Evolutionary conservation across 352 stramenopile genomes (phyloP).

Genomic region (Phytophthora hibernalis): DNA sequence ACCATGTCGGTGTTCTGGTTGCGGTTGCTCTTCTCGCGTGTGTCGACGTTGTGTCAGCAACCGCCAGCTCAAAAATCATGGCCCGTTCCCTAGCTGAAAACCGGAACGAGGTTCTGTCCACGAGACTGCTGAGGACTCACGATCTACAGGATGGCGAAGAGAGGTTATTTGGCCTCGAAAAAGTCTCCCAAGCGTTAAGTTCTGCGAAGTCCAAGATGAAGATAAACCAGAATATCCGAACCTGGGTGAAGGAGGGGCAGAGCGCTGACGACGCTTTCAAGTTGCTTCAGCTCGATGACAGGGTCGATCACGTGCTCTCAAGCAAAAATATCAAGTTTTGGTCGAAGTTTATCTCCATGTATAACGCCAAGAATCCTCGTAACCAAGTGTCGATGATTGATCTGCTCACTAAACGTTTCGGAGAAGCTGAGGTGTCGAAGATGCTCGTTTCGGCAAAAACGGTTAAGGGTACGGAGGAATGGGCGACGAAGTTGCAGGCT

Average conservation of each 20-base stretch:
- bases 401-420: background rate
- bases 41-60: background rate
- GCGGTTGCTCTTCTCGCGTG: background rate
- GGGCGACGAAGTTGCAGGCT: background rate
- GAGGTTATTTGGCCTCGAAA: background rate
- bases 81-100: background rate
- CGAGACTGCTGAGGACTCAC: background rate
- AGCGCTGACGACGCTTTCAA: background rate
- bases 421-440: background rate
- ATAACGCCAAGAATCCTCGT: background rate
- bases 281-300: background rate
- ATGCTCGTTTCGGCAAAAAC: background rate
- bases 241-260: background rate
- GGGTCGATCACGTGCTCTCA: background rate
- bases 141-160: background rate
- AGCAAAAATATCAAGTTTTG: background rate
- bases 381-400: background rate
- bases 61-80: background rate
- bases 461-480: background rate
- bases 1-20: background rate
- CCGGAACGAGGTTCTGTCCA: background rate
- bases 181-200: background rate
- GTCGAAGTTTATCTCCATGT: background rate
- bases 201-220: background rate
- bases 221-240: background rate